Percentiles rank a stretch among this genome's conserved stretches.
phyloP scores from a whole-genome alignment of 1,284 basidiomycete genomes.

The Austroboletus sp. region DNA sequence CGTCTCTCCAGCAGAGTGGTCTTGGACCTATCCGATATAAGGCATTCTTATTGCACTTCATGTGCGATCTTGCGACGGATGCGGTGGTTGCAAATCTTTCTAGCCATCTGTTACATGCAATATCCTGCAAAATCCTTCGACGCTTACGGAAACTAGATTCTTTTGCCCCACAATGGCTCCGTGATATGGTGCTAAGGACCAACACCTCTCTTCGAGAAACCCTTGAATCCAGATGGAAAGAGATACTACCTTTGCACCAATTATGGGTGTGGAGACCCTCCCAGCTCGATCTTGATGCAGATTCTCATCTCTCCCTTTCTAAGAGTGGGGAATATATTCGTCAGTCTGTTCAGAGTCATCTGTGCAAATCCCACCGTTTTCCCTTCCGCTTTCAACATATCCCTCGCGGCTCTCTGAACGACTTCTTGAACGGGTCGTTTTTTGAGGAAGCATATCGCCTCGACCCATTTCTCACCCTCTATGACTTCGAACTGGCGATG shows the following conservation, averaged over 20 bases:
- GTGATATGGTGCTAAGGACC: background rate
- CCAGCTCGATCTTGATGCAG: background rate
- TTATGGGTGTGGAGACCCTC: background rate
- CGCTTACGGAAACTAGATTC: background rate
- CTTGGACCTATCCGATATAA: background rate
- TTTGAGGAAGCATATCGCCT: constrained; percentile 12
- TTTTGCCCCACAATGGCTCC: background rate
- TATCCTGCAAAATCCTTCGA: background rate
- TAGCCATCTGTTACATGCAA: background rate
- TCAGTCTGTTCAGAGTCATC: background rate
- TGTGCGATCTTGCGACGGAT: background rate
- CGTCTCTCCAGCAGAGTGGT: constrained; percentile 24
- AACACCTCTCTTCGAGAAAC: background rate
- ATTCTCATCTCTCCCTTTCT: constrained; percentile 25
- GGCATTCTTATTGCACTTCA: background rate
- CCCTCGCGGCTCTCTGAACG: constrained; percentile 8
- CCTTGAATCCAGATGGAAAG: background rate
- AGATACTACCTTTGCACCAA: no score
- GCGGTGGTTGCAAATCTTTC: background rate
- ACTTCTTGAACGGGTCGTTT: constrained; percentile 17
- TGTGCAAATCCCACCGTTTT: no score
- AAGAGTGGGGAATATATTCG: constrained; percentile 25
- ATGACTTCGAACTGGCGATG: constrained; percentile 21
- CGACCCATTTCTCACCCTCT: constrained; percentile 23
- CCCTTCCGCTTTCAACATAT: background rate